A percentile compares a stretch with the other conserved stretches of the same genome.
Evolutionary conservation across 306 rosid genomes (phyloP).

Genomic region (Biancaea sappan): DNA sequence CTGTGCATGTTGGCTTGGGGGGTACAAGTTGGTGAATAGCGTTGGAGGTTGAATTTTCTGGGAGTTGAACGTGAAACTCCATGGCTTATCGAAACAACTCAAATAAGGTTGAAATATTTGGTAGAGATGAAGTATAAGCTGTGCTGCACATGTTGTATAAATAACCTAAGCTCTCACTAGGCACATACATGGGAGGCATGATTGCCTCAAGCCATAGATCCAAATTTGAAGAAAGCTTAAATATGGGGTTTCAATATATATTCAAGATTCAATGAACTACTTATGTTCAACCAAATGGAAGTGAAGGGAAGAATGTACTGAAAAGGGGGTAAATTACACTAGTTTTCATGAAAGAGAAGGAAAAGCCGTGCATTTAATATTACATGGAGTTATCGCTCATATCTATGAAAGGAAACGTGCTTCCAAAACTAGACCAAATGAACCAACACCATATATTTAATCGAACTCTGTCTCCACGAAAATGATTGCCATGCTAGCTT

Average conservation of each 20-base stretch:
- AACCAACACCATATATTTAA: background rate
- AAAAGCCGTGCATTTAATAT: background rate
- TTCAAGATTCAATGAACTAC: background rate
- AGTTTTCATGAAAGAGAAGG: background rate
- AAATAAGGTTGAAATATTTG: background rate
- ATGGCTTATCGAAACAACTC: background rate
- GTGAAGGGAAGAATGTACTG: background rate
- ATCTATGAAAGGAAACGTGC: slow-evolving; percentile 18
- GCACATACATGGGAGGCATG: slow-evolving; percentile 38
- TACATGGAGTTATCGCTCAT: background rate
- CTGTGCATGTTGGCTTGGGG: slow-evolving; percentile 29
- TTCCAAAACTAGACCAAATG: slow-evolving; percentile 3
- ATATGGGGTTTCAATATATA: background rate
- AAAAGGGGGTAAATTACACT: no score
- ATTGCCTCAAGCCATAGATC: slow-evolving; percentile 34
- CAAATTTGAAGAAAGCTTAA: slow-evolving; percentile 16
- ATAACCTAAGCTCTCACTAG: background rate
- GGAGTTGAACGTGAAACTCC: background rate
- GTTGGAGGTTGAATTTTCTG: slow-evolving; percentile 1
- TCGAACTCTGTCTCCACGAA: background rate
- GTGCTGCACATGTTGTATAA: background rate
- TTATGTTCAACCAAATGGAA: background rate
- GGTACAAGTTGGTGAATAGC: slow-evolving; percentile 5
- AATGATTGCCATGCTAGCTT: slow-evolving; percentile 16
- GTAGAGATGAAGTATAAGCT: background rate